Base-by-base conservation (phyloP, 768 basidiomycete genomes). In the Trametes villosa region DNA sequence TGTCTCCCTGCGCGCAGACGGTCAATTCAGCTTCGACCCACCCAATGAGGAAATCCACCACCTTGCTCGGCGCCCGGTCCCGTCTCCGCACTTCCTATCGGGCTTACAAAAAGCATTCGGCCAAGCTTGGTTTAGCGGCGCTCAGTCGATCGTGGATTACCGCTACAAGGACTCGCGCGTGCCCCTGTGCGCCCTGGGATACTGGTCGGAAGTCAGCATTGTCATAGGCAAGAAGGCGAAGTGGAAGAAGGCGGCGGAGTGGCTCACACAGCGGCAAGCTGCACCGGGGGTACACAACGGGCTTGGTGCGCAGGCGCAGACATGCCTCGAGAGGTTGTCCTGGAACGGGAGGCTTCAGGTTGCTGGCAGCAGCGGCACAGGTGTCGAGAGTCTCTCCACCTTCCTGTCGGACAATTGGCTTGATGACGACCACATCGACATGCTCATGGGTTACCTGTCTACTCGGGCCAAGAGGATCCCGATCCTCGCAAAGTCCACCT, bases 361-460 rank as follows among this genome's bases (percentile, higher is more conserved):
- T 2, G 9, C 4, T 11, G 48, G 54, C 9, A 27, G 47, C 9
- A 40, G 9, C 9, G 40, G n/a, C n/a, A n/a, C 52, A 2, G 33
- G 24, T 3, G 33, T 45, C 2, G 53, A 60, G 8, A 57, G 22
- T 3, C 58, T 64, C 2, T 33, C 58, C 9, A 38, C 17, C 9
- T 36, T 60, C 2, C 58, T 64, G n/a, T 57, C 55, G 2, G 47
- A 64, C 15, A 9, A 29, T 4, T 56, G 55, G 53, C 44, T 64
- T 1, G 49, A 60, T 24, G 57, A 60, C 47, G 58, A 59, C 12
- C 24, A 56, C 20, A 47, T 64, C 48, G 44, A 64, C 26, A 55
- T 60, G 58, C 36, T 46, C 3, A 41, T 42, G 9, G 20, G 3
- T 3, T 7, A 60, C 17, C 50, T 57, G 2, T 29, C 34, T 5